These are phyloP conservation scores for Populus davidiana DNA, from an alignment of 345 rosid species.

Conservation along the genomic window DNA sequence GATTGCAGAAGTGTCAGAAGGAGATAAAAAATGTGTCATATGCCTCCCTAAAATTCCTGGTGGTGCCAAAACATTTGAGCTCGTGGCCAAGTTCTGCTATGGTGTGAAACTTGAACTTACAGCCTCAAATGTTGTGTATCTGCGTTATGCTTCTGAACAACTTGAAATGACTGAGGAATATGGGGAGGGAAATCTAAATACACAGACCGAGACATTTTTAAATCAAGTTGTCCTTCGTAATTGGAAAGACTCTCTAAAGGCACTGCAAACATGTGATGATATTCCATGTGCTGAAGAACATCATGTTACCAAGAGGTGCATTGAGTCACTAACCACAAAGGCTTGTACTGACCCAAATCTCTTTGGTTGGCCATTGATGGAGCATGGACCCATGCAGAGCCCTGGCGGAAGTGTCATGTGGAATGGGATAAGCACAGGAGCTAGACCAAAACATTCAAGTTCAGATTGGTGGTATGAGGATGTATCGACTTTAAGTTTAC, in stretches of 20 bases:
- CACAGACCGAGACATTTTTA: conserved; percentile 77
- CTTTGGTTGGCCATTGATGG: conserved; percentile 91
- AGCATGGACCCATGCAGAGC: conserved; percentile 93
- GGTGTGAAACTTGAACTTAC: conserved; percentile 98
- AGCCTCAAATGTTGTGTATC: conserved; percentile 76
- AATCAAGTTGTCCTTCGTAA: conserved; percentile 77
- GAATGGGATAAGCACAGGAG: conserved; percentile 98
- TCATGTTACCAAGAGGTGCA: conserved; percentile 69
- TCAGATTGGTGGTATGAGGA: conserved; percentile 99
- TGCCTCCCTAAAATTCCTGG: conserved; percentile 69
- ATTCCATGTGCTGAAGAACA: conserved; percentile 67
- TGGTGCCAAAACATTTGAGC: conserved; percentile 89
- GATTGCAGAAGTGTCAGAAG: conserved; percentile 76
- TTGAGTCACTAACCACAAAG: conserved; percentile 70
- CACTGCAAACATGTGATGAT: conserved; percentile 77
- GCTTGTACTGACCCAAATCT: conserved; percentile 81
- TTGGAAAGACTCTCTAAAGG: conserved; percentile 90
- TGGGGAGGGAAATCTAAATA: conserved; percentile 80
- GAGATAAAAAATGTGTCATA: conserved; percentile 62
- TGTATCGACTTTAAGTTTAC: conserved; percentile 66
- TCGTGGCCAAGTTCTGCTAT: conserved; percentile 90
- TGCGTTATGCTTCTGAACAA: conserved; percentile 81
- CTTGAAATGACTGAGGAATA: conserved; percentile 93
- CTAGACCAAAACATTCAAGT: conserved; percentile 66
- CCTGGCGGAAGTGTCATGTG: conserved; percentile 94